Evolutionary conservation across 148 eudicot species (phyloP), one percentile per base, ranked within the genome.

Genomic region (Pouteria glomerata): DNA sequence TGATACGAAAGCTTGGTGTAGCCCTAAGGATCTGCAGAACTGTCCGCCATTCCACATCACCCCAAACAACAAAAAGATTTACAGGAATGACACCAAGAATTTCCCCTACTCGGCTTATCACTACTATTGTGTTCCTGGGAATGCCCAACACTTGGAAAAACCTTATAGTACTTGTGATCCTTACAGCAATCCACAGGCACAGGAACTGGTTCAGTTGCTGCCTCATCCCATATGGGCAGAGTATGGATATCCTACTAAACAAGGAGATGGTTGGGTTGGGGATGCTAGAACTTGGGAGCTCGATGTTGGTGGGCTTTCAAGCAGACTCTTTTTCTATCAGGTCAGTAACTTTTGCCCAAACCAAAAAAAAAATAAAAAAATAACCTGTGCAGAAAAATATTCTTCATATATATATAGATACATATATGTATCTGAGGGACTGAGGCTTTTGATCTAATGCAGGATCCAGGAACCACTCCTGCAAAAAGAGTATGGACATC

Each of bases 11-110:
- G 83, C 93, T 13, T 87, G 90, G 94, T 91, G 97, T 71, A 76
- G 82, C 77, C 83, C 88, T 12, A 69, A 70, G 23, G 77, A 68
- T 62, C 69, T 84, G 27, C 73, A 72, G 72, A 76, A 82, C 48
- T 91, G 97, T 77, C 97, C 97, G 3, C 97, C 94, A 8, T 91
- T 80, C 76, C 97, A 91, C 77, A 85, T 85, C 51, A 87, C 90
- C 30, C 91, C 94, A 14, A 76, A 91, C 69, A 45, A 85, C 81
- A 78, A 75, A 33, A 85, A 79, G 65, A 84, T 91, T 35, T 68
- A 73, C 72, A 76, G 97, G 62, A 89, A 82, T 63, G 85, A 91
- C 72, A 91, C 94, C 3, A 61, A 81, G 12, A 64, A 80, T 57
- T 91, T 91, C 73, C 97, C 97, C 30, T 91, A 91, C 27, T 77